A percentile compares a stretch with the other conserved stretches of the same genome.
These are phyloP conservation scores for Pseudocercospora vitis DNA, from an alignment of 2,329 filamentous ascomycete species.

Conservation along the genomic window DNA sequence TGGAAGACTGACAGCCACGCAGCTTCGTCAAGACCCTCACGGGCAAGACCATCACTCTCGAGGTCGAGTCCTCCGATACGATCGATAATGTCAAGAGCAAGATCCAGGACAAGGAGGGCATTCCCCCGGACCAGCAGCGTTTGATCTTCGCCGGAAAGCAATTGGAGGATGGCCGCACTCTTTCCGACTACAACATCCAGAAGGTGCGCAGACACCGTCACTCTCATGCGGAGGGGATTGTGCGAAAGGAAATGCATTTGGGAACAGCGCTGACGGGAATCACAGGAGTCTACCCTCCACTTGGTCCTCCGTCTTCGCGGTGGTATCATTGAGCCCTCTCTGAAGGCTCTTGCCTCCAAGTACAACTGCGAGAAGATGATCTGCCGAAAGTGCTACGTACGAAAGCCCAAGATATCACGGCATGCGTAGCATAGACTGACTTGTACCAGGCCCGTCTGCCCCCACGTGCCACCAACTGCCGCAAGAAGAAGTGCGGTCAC, in stretches of 20 bases:
- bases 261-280: slow-evolving; percentile 22
- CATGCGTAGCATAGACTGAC: slow-evolving; percentile 23
- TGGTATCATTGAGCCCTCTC: slow-evolving; percentile 98
- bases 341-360: slow-evolving; percentile 97
- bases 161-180: slow-evolving; percentile 95
- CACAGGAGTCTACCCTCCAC: slow-evolving; percentile 94
- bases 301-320: slow-evolving; percentile 97
- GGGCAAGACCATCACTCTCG: slow-evolving; percentile 99
- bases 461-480: slow-evolving; percentile 99
- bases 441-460: slow-evolving; percentile 70
- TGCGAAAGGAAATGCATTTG: no score
- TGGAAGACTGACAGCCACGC: slow-evolving; percentile 38
- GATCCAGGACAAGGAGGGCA: slow-evolving; percentile 99
- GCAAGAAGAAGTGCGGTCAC: slow-evolving; percentile 99
- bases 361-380: slow-evolving; percentile 99
- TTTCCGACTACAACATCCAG: slow-evolving; percentile 99
- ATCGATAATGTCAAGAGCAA: slow-evolving; percentile 99
- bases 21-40: slow-evolving; percentile 99
- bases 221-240: not conserved
- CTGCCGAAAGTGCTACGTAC: slow-evolving; percentile 99
- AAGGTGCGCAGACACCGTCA: slow-evolving; percentile 64
- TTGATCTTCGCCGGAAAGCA: slow-evolving; percentile 99
- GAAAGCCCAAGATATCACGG: slow-evolving; percentile 34
- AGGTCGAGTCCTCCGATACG: slow-evolving; percentile 98
- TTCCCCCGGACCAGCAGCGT: slow-evolving; percentile 96